Conservation (phyloP, 805 yeast genomes). For the Torulaspora franciscae region DNA sequence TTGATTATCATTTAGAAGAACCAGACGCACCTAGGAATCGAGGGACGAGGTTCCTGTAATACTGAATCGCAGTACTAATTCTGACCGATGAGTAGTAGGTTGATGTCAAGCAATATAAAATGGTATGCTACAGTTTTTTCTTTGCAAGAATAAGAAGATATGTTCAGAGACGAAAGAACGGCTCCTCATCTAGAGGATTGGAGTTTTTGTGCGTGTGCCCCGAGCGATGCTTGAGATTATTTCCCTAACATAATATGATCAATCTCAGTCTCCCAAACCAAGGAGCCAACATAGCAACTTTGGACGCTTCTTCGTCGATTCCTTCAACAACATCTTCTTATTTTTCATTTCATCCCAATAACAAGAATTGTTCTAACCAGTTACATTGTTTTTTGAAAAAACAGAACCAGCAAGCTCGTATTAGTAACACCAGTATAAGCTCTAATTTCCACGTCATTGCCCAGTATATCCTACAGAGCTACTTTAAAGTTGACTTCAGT, state of each 20-base stretch:
- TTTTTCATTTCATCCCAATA: neutral
- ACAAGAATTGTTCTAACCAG: constrained; percentile 8
- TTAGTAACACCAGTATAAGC: constrained; percentile 14
- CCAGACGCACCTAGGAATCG: constrained; percentile 4
- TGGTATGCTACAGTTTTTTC: constrained; percentile 4
- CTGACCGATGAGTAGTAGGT: constrained; percentile 1
- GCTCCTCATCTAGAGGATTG: neutral
- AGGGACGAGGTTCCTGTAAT: constrained; percentile 7
- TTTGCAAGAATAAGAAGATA: constrained; percentile 1
- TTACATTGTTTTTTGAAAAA: constrained; percentile 10
- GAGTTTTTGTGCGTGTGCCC: neutral
- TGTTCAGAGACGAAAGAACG: neutral
- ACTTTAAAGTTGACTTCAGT: constrained; percentile 27
- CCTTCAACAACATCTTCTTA: constrained; percentile 8
- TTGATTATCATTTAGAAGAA: neutral
- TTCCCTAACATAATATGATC: constrained; percentile 7
- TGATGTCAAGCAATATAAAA: constrained; percentile 5
- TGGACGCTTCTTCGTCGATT: constrained; percentile 1
- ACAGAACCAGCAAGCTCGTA: constrained; percentile 22
- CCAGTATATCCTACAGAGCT: constrained; percentile 31
- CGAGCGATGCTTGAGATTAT: constrained; percentile 7
- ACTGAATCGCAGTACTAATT: neutral
- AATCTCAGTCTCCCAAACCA: constrained; percentile 9
- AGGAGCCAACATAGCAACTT: constrained; percentile 7
- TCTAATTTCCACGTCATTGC: constrained; percentile 29